A percentile compares a stretch with the other conserved stretches of the same genome.
Conservation (phyloP, 1,139 yeast species). For the Maudiozyma humilis region DNA sequence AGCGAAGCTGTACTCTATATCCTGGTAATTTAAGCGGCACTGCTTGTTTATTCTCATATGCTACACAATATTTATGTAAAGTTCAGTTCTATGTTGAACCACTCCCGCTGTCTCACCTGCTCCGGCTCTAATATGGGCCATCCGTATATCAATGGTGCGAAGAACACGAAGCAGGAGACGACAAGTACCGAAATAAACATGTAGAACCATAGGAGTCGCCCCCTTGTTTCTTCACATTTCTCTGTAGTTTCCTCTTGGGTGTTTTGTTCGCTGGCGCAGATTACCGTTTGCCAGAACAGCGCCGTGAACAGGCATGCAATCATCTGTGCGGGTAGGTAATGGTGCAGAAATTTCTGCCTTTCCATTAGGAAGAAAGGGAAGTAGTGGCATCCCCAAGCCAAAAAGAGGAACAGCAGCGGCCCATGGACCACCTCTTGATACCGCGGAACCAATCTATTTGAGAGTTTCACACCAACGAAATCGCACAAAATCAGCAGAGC, state of each 20-base stretch:
- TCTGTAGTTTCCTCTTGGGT: slow-evolving; percentile 29
- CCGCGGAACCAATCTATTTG: slow-evolving; percentile 45
- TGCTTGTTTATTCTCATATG: background rate
- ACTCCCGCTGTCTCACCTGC: slow-evolving; percentile 65
- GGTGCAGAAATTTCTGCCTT: slow-evolving; percentile 90
- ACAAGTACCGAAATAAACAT: slow-evolving; percentile 22
- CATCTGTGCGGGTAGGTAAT: slow-evolving; percentile 91
- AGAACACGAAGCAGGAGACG: slow-evolving; percentile 59
- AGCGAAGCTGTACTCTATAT: too few relatives aligned
- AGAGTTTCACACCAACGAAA: slow-evolving; percentile 68
- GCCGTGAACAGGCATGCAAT: slow-evolving; percentile 81
- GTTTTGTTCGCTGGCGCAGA: slow-evolving; percentile 30
- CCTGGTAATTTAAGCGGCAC: background rate
- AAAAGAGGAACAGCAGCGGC: slow-evolving; percentile 73
- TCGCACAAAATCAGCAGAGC: slow-evolving; percentile 61
- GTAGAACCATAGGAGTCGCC: background rate
- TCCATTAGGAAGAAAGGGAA: slow-evolving; percentile 87
- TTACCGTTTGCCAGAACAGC: slow-evolving; percentile 70
- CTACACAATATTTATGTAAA: slow-evolving; percentile 5
- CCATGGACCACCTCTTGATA: slow-evolving; percentile 64
- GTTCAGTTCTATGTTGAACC: slow-evolving; percentile 75
- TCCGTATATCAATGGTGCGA: slow-evolving; percentile 84
- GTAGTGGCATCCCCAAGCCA: slow-evolving; percentile 85
- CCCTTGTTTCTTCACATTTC: background rate
- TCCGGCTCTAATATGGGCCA: slow-evolving; percentile 52